phyloP scores from a whole-genome alignment of 768 basidiomycete genomes.

The Lentinula guzmanii region DNA sequence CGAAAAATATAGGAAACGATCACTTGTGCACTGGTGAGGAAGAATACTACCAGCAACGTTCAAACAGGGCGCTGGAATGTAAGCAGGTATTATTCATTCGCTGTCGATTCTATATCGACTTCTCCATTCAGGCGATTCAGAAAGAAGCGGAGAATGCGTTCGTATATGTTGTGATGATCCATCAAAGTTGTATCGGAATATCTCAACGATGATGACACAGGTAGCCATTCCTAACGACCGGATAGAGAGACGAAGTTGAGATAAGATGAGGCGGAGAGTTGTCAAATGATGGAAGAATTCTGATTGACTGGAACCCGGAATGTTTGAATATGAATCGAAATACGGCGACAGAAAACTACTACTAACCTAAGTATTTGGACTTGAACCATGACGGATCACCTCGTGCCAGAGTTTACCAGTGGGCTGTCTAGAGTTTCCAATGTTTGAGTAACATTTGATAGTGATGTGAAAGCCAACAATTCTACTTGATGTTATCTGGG shows the following conservation, averaged over 20 bases:
- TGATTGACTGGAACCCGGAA: too few species aligned
- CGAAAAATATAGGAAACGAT: neutral
- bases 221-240: too few species aligned
- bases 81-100: too few species aligned
- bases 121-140: too few species aligned
- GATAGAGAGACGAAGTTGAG: too few species aligned
- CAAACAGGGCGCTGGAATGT: neutral
- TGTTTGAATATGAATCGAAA: too few species aligned
- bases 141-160: too few species aligned
- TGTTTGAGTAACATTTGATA: neutral
- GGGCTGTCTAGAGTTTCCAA: slow-evolving; percentile 17
- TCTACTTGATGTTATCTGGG: slow-evolving; percentile 36
- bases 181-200: neutral
- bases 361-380: neutral
- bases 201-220: too few species aligned
- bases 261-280: too few species aligned
- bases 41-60: neutral
- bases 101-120: too few species aligned
- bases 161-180: neutral
- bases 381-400: slow-evolving; percentile 9
- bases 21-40: neutral
- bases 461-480: neutral
- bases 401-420: slow-evolving; percentile 28
- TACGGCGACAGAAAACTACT: neutral
- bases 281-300: too few species aligned